These are phyloP conservation scores for Closterium sp. DNA, from an alignment of 139 green algal species.

Conservation along the genomic window DNA sequence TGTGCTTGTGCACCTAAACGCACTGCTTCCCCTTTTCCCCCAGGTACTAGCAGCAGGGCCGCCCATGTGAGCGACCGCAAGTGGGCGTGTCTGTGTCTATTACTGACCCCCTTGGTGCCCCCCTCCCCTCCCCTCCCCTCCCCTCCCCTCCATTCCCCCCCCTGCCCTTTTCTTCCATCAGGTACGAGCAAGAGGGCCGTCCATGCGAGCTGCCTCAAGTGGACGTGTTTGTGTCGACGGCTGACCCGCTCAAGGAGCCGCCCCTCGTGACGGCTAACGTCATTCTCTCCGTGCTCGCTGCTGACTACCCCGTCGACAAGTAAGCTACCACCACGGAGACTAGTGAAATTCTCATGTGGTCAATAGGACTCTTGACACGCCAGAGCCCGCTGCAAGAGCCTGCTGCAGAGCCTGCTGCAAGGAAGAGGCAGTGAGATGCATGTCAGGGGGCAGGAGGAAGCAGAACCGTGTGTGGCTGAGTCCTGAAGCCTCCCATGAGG, in stretches of 20 bases:
- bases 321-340: background rate
- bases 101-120: no score
- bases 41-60: no score
- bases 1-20: no score
- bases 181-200: constrained; percentile 20
- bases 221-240: constrained; percentile 46
- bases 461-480: no score
- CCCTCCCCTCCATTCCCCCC: no score
- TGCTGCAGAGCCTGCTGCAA: background rate
- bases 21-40: no score
- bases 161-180: background rate
- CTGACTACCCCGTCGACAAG: constrained; percentile 42
- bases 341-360: background rate
- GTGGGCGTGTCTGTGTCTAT: no score
- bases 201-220: constrained; percentile 27
- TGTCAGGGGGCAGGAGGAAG: background rate
- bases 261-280: constrained; percentile 46
- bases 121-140: no score
- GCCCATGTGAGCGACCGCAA: no score
- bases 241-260: constrained; percentile 45
- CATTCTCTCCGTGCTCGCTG: constrained; percentile 34
- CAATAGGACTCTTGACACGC: background rate
- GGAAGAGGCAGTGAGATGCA: background rate
- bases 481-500: no score
- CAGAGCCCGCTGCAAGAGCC: no score